Conservation (phyloP, 2,329 filamentous ascomycete species). For the Sporothrix pallida region DNA sequence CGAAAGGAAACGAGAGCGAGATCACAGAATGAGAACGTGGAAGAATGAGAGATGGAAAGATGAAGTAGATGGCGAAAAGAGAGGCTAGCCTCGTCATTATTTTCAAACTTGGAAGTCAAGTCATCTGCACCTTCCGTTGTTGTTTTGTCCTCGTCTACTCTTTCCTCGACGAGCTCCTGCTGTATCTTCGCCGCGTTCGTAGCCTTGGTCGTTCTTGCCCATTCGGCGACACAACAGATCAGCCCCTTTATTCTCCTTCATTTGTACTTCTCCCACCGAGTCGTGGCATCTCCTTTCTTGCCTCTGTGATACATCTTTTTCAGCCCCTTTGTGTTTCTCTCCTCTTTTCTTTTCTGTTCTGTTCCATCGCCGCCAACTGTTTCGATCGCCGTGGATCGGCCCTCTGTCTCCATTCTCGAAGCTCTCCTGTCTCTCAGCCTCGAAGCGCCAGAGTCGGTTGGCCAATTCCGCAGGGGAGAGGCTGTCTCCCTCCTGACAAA, state of each 20-base stretch:
- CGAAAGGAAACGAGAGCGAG: neutral
- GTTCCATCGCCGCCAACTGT: neutral
- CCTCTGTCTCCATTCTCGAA: neutral
- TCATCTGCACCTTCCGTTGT: neutral
- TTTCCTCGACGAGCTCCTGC: neutral
- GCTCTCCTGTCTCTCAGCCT: neutral
- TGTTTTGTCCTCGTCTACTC: neutral
- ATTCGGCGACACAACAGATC: neutral
- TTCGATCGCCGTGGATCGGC: constrained; percentile 16
- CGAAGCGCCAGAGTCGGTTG: constrained; percentile 15
- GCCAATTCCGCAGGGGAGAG: constrained; percentile 16
- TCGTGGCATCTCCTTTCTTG: neutral
- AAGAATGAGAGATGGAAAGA: neutral
- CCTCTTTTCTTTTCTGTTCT: neutral
- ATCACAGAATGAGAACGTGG: neutral
- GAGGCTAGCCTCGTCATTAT: neutral
- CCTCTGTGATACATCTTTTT: neutral
- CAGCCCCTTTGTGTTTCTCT: neutral
- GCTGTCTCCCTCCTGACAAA: too few species aligned
- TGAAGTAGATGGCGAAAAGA: neutral
- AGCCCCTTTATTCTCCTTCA: neutral
- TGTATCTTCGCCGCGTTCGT: neutral
- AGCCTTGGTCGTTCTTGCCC: neutral
- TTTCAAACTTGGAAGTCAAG: too few species aligned
- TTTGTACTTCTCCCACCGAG: neutral